Conservation (phyloP, 495 filamentous ascomycete genomes). For the Talaromyces stipitatus region DNA sequence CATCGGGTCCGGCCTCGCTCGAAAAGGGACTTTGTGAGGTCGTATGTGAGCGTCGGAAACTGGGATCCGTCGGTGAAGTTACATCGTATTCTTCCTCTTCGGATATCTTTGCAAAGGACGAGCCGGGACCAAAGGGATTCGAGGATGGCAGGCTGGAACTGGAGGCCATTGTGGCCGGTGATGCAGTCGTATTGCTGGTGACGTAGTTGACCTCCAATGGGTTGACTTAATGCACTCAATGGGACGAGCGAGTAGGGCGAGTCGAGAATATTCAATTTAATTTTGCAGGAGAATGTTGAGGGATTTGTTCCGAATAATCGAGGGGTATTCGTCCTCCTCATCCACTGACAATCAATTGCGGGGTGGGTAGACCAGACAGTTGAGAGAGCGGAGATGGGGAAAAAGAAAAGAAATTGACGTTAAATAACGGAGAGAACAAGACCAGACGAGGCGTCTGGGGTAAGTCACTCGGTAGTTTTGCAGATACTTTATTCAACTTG, state of each 20-base stretch:
- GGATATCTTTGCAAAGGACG: slow-evolving; percentile 41
- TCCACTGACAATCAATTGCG: background rate
- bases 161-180: slow-evolving; percentile 37
- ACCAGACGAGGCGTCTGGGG: slow-evolving; percentile 1
- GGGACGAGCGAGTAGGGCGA: background rate
- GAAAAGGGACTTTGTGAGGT: slow-evolving; percentile 16
- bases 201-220: background rate
- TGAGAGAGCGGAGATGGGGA: background rate
- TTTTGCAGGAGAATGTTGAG: background rate
- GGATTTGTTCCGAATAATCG: background rate
- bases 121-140: slow-evolving; percentile 44
- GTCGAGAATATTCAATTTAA: background rate
- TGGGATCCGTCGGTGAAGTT: slow-evolving; percentile 53
- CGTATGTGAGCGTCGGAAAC: slow-evolving; percentile 35
- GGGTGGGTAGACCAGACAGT: background rate
- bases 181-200: background rate
- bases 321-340: background rate
- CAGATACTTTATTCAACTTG: too few species aligned
- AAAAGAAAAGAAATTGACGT: background rate
- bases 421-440: background rate
- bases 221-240: too few species aligned
- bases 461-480: background rate
- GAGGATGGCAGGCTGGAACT: slow-evolving; percentile 46
- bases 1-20: slow-evolving; percentile 22
- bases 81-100: slow-evolving; percentile 58